Conservation (phyloP, 164 flowering plant species). For the Paratinospora sagittata region DNA sequence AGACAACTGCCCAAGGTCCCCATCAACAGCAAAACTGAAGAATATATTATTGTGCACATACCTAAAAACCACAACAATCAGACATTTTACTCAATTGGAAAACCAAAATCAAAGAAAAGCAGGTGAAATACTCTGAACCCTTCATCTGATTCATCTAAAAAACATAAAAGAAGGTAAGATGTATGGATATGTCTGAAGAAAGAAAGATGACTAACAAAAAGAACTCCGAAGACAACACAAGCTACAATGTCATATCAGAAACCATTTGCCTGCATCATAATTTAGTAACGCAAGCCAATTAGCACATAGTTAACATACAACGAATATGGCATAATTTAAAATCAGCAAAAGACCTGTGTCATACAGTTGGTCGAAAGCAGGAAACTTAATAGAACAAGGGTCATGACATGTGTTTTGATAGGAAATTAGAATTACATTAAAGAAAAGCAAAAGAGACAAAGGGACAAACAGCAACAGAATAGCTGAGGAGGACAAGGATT, state of each 20-base stretch:
- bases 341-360: too few relatives aligned
- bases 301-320: not conserved
- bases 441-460: too few relatives aligned
- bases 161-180: not conserved
- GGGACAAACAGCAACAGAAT: too few relatives aligned
- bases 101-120: not conserved
- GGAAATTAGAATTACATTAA: too few relatives aligned
- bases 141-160: not conserved
- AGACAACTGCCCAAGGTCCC: constrained; percentile 65
- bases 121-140: not conserved
- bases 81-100: not conserved
- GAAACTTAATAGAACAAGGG: too few relatives aligned
- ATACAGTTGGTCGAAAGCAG: too few relatives aligned
- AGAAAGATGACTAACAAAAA: not conserved
- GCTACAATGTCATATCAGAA: not conserved
- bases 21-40: constrained; percentile 98
- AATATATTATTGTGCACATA: constrained; percentile 99
- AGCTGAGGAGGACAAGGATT: too few relatives aligned
- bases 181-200: not conserved
- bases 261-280: not conserved
- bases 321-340: not conserved
- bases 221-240: not conserved
- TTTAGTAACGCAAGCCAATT: not conserved
- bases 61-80: constrained; percentile 36
- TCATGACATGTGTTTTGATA: too few relatives aligned